Evolutionary conservation across 768 basidiomycete species (phyloP).

Genomic region (Galerina sulciceps): DNA sequence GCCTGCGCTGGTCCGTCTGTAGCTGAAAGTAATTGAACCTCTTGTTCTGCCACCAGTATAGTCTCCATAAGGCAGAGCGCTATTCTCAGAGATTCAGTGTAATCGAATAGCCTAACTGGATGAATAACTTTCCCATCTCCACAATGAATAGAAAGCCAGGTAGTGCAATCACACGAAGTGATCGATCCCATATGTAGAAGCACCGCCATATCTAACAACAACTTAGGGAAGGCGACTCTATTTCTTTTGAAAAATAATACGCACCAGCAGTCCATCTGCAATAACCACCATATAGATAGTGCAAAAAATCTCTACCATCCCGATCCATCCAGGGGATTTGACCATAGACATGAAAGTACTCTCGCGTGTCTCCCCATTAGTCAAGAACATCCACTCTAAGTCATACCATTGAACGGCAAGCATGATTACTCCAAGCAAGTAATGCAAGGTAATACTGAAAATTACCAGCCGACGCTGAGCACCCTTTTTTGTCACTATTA

Average conservation of each 20-base stretch:
- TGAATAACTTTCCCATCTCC: not conserved
- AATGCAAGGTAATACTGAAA: not conserved
- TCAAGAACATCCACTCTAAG: not conserved
- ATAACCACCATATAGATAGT: not conserved
- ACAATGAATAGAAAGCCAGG: not conserved
- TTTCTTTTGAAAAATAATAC: not conserved
- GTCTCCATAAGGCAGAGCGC: no score
- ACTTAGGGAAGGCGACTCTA: not conserved
- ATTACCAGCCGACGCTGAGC: no score
- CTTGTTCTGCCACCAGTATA: no score
- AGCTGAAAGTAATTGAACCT: no score
- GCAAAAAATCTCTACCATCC: not conserved
- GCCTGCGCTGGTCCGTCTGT: no score
- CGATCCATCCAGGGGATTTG: not conserved
- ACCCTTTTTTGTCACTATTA: no score
- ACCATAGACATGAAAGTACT: not conserved
- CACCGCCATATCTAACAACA: not conserved
- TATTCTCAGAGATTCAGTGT: not conserved
- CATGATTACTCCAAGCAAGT: not conserved
- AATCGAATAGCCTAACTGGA: no score
- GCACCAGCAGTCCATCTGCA: not conserved
- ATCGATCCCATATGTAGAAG: not conserved
- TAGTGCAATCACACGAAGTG: no score
- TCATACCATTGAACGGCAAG: not conserved
- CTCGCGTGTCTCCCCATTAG: not conserved